Evolutionary conservation across 371 early-diverging fungal species (phyloP).

Genomic region (Fennellomyces sp.): DNA sequence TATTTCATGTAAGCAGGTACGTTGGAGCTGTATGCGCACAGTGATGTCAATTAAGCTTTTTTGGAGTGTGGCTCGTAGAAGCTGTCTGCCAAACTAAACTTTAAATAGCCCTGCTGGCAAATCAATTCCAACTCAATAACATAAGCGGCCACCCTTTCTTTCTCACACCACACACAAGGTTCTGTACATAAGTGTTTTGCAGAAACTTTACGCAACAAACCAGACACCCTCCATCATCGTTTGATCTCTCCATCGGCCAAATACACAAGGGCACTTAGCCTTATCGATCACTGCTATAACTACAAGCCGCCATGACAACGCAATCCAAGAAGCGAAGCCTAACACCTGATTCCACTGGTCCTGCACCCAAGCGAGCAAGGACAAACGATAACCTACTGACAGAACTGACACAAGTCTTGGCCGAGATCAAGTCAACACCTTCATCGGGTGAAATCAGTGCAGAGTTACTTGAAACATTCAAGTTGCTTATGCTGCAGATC

Average conservation of each 20-base stretch:
- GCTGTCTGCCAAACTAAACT: too few relatives aligned
- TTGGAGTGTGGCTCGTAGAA: too few relatives aligned
- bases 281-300: not conserved
- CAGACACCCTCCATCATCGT: too few relatives aligned
- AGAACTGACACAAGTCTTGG: slow-evolving; percentile 36
- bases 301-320: not conserved
- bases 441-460: slow-evolving; percentile 50
- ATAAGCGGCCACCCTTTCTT: too few relatives aligned
- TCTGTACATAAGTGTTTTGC: too few relatives aligned
- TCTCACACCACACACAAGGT: too few relatives aligned
- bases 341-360: not conserved
- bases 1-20: too few relatives aligned
- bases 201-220: too few relatives aligned
- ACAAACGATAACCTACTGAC: slow-evolving; percentile 17
- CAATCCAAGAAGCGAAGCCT: slow-evolving; percentile 9
- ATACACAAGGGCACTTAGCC: not conserved
- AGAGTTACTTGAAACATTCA: slow-evolving; percentile 43
- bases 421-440: slow-evolving; percentile 43
- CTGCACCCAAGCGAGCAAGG: not conserved
- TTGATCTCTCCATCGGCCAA: not conserved
- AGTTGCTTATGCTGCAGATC: slow-evolving; percentile 43
- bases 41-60: too few relatives aligned
- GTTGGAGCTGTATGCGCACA: too few relatives aligned
- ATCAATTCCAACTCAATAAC: too few relatives aligned
- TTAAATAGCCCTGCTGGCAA: too few relatives aligned